A percentile compares a stretch with the other conserved stretches of the same genome.
These are phyloP conservation scores for Morella rubra DNA, from an alignment of 306 rosid species.

Conservation along the genomic window DNA sequence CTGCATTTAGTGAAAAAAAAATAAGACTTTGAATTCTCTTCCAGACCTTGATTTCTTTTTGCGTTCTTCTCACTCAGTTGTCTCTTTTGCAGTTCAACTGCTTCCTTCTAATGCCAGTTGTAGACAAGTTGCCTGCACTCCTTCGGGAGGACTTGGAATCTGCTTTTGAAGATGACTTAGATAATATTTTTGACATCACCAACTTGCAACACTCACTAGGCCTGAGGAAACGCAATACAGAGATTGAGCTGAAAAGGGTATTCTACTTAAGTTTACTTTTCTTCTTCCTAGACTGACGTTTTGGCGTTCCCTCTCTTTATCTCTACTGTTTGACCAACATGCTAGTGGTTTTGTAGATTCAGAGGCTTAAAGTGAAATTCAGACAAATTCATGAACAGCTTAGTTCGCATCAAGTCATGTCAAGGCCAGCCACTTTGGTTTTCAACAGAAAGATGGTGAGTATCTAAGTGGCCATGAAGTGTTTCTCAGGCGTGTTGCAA, in stretches of 20 bases:
- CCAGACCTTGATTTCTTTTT: neutral
- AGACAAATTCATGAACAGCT: constrained; percentile 73
- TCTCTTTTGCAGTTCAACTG: constrained; percentile 83
- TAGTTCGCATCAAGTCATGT: constrained; percentile 42
- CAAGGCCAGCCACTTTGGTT: constrained; percentile 18
- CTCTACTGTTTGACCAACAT: constrained; percentile 2
- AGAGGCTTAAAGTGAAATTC: constrained; percentile 92
- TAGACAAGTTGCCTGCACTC: constrained; percentile 92
- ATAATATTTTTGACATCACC: constrained; percentile 81
- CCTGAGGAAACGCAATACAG: constrained; percentile 73
- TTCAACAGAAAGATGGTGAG: constrained; percentile 90
- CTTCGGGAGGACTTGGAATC: constrained; percentile 92
- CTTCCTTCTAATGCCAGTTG: constrained; percentile 97
- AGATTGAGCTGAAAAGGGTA: constrained; percentile 94
- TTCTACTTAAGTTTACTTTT: constrained; percentile 8
- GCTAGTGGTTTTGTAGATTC: constrained; percentile 55
- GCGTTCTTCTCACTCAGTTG: constrained; percentile 18
- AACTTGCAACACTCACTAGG: constrained; percentile 64
- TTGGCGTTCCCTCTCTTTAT: constrained; percentile 7
- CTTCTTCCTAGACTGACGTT: constrained; percentile 26
- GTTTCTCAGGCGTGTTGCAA: constrained; percentile 88
- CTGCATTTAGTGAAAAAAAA: no score
- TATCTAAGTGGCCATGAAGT: constrained; percentile 92
- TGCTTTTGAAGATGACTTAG: constrained; percentile 83
- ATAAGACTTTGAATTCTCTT: neutral